phyloP scores from a whole-genome alignment of 768 basidiomycete species.

The Guyanaporus albipodus region DNA sequence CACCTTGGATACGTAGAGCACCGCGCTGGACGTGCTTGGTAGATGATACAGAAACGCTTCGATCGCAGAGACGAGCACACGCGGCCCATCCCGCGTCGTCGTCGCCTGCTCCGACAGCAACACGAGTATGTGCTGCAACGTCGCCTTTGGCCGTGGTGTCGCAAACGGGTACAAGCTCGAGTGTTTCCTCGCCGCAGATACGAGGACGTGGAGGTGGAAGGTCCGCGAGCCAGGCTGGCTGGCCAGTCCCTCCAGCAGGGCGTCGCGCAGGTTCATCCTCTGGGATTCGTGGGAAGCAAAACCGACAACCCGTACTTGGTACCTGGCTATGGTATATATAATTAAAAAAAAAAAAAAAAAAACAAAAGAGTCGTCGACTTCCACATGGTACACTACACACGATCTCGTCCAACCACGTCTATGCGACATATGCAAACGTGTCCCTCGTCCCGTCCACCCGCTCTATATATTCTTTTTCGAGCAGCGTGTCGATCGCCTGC shows the following conservation, averaged over 20 bases:
- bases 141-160: constrained; percentile 56
- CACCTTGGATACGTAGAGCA: constrained; percentile 91
- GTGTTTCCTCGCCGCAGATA: constrained; percentile 64
- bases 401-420: not conserved
- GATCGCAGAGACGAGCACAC: constrained; percentile 72
- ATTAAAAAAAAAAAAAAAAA: too few species aligned
- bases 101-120: constrained; percentile 62
- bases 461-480: constrained; percentile 98
- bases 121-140: constrained; percentile 73
- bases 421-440: constrained; percentile 46
- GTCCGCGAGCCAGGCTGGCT: constrained; percentile 61
- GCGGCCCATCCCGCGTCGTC: constrained; percentile 38
- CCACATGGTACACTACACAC: not conserved
- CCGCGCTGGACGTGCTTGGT: constrained; percentile 60
- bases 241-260: constrained; percentile 53
- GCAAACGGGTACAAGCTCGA: constrained; percentile 74
- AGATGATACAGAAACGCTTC: constrained; percentile 75
- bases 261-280: constrained; percentile 54
- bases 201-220: constrained; percentile 73
- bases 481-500: constrained; percentile 83
- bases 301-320: too few species aligned
- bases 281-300: constrained; percentile 22
- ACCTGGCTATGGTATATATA: constrained; percentile 17
- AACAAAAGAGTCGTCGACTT: too few species aligned
- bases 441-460: constrained; percentile 89